Base-by-base conservation (phyloP, 352 stramenopile genomes). In the Phytophthora lateralis region DNA sequence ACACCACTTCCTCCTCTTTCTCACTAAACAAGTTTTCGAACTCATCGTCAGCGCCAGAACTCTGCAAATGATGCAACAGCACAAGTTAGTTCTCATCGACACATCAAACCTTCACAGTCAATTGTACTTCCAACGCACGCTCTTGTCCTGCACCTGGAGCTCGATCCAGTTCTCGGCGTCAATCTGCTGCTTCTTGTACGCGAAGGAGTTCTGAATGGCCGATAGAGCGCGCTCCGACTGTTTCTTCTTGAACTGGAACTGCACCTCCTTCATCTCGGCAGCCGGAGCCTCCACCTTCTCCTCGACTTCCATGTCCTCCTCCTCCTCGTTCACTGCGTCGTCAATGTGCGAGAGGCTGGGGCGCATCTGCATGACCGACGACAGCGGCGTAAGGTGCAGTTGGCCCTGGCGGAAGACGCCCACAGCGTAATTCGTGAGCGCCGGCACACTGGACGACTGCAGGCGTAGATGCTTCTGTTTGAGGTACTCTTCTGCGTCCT, bases 171-270 rank as follows among this genome's bases (percentile, higher is more conserved):
- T 75, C 59, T 95, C 85, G 2, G 81, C 79, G 38, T 91, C 85
- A 63, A 93, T 88, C 54, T 91, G 78, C 55, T 91, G 76, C 54
- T 90, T 90, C 63, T 89, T 89, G 75, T 88, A 92, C 32, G 82
- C 84, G 63, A 87, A 95, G 45, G 86, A 93, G 67, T 86, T 93
- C 69, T 92, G 84, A 47, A 92, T 91, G 12, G 82, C 82, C 0
- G 74, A 84, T 29, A 95, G 76, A 8, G 83, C 80, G 24, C 86
- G 80, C 51, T 93, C 82, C 37, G 80, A 91, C 69, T 90, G 85
- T 43, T 92, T 92, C 71, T 93, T 93, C 68, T 92, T 91, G 67
- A 93, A 93, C 66, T 93, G 82, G 57, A 95, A 89, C 71, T 95
- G 86, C 46, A 95, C 82, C 55, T 93, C 82, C 60, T 95, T 90